phyloP scores from a whole-genome alignment of 2,329 filamentous ascomycete genomes.

The Cladophialophora bantiana region DNA sequence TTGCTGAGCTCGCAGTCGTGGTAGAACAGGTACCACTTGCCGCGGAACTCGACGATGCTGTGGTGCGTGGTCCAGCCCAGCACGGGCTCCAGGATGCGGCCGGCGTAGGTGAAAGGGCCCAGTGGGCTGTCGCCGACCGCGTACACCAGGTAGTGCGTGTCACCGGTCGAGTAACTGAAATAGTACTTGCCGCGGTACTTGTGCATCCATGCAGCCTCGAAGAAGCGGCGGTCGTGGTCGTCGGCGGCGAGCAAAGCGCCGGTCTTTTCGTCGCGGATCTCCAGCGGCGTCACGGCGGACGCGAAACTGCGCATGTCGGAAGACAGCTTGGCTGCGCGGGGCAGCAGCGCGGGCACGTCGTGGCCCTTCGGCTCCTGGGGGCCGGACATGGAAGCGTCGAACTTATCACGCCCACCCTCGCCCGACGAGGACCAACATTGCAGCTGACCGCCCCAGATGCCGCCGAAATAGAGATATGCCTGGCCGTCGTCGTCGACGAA shows the following conservation, averaged over 20 bases:
- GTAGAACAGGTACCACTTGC: constrained; percentile 76
- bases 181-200: constrained; percentile 74
- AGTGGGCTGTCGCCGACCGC: constrained; percentile 69
- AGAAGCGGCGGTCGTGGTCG: constrained; percentile 78
- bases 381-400: constrained; percentile 62
- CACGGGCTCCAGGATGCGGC: constrained; percentile 76
- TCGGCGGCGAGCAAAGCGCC: constrained; percentile 66
- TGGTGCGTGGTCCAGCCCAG: constrained; percentile 84
- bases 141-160: constrained; percentile 77
- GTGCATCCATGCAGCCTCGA: constrained; percentile 82
- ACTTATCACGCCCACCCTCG: constrained; percentile 44
- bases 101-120: constrained; percentile 76
- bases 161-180: constrained; percentile 79
- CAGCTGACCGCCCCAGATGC: constrained; percentile 80
- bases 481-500: constrained; percentile 74
- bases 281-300: constrained; percentile 62
- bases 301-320: constrained; percentile 72
- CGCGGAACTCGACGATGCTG: constrained; percentile 75
- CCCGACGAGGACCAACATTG: constrained; percentile 67
- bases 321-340: constrained; percentile 70
- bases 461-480: constrained; percentile 77
- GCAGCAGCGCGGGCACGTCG: constrained; percentile 65
- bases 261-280: constrained; percentile 69
- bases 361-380: constrained; percentile 66
- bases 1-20: constrained; percentile 74